Evolutionary conservation across 2,329 filamentous ascomycete species (phyloP), one percentile per base, ranked within the genome.

Genomic region (Cladosporium phlei): DNA sequence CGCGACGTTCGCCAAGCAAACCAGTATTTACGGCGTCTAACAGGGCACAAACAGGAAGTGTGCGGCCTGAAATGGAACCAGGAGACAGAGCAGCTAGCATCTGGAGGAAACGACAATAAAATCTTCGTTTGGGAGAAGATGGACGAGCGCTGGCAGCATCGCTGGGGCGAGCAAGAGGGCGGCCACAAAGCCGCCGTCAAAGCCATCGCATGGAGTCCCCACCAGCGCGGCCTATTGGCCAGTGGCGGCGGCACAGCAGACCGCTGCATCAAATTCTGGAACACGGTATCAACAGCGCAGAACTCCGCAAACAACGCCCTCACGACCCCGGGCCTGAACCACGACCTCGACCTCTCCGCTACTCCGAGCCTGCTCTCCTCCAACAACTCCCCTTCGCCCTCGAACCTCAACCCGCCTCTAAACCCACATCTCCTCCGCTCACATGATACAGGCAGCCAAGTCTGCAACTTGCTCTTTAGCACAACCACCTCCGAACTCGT

Each of bases 401-500:
- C 63, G 2, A 39, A 21, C n/a, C 24, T 34, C 19, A 30, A 24
- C 11, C 56, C 66, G 11, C 68, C 69, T 7, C 61, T 66, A 24
- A 74, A 73, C 33, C 66, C 74, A 1, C 64, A 75, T 42, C 63
- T 75, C 6, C 62, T 75, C 43, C 91, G 88, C 63, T 90, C 95
- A 64, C 82, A 97, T 52, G 93, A 98, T 63, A 98, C 93, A 0
- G 93, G 93, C 39, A 95, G 88, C 60, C 93, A 98, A 67, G 93
- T 98, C n/a, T 98, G 93, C 71, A 98, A 98, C 62, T 75, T 98
- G 33, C 87, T 90, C 3, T 98, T 94, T 90, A 93, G 86, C 14
- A 95, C 94, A 63, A 95, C 96, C 66, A 95, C 88, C 6, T 95
- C 96, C 64, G 93, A 98, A 67, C 89, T 98, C 48, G 91, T 98